Evolutionary conservation across 2,329 filamentous ascomycete genomes (phyloP).

Genomic region (Lecanicillium sp.): DNA sequence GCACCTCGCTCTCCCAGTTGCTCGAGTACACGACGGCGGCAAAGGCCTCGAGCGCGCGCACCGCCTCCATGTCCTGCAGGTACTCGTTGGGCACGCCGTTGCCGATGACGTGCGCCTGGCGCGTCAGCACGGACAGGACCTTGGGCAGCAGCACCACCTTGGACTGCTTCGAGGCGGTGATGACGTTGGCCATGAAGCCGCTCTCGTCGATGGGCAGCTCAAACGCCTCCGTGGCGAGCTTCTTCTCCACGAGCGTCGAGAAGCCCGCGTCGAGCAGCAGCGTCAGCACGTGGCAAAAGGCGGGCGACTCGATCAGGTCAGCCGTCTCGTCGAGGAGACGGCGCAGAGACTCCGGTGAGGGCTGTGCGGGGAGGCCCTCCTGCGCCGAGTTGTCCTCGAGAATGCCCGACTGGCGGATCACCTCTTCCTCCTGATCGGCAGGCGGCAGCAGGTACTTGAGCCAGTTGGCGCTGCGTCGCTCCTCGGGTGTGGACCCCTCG

Average conservation of each 20-base stretch:
- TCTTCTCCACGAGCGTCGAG: slow-evolving; percentile 73
- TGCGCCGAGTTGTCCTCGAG: slow-evolving; percentile 41
- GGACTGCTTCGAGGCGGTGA: slow-evolving; percentile 45
- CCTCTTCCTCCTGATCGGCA: slow-evolving; percentile 68
- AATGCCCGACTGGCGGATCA: slow-evolving; percentile 82
- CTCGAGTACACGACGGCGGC: slow-evolving; percentile 82
- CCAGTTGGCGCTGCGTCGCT: slow-evolving; percentile 56
- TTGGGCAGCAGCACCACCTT: slow-evolving; percentile 73
- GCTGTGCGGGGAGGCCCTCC: slow-evolving; percentile 30
- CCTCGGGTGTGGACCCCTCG: slow-evolving; percentile 54
- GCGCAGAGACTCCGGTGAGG: slow-evolving; percentile 58
- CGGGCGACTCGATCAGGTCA: slow-evolving; percentile 89
- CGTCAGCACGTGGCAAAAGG: slow-evolving; percentile 80
- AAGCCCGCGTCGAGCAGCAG: slow-evolving; percentile 84
- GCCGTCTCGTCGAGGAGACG: slow-evolving; percentile 91
- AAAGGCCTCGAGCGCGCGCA: slow-evolving; percentile 73
- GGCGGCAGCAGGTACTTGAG: slow-evolving; percentile 78
- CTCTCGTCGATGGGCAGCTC: slow-evolving; percentile 39
- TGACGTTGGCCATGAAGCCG: slow-evolving; percentile 39
- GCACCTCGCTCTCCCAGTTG: slow-evolving; percentile 68
- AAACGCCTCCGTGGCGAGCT: slow-evolving; percentile 73
- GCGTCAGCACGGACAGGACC: slow-evolving; percentile 80
- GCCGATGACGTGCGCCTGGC: slow-evolving; percentile 86
- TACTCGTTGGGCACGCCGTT: slow-evolving; percentile 69
- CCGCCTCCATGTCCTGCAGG: slow-evolving; percentile 67